Percentiles rank a stretch among this genome's conserved stretches.
phyloP scores from a whole-genome alignment of 1,284 basidiomycete species.

The Leccinum solheimii region DNA sequence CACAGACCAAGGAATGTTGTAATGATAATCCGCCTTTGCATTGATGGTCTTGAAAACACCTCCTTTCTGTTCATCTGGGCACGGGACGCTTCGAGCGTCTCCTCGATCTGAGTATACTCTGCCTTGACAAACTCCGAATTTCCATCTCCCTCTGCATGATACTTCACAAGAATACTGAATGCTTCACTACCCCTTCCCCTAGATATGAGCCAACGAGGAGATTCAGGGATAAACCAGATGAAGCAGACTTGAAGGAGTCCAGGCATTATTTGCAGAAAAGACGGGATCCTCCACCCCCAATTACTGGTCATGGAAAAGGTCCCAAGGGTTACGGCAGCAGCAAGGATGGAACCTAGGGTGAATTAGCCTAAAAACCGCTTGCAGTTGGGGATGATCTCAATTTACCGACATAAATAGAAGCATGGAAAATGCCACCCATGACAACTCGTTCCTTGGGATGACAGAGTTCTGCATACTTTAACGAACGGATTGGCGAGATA shows the following conservation, averaged over 20 bases:
- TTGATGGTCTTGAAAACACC: background rate
- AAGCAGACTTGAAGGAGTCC: background rate
- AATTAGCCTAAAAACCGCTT: background rate
- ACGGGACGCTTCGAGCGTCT: background rate
- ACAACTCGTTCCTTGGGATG: background rate
- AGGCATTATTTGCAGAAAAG: background rate
- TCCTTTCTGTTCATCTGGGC: background rate
- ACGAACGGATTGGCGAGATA: background rate
- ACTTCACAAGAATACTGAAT: background rate
- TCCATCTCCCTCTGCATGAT: background rate
- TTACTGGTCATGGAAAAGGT: background rate
- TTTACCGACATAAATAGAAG: background rate
- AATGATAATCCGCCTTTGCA: background rate
- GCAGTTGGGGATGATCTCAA: background rate
- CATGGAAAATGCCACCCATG: background rate
- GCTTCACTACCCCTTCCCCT: background rate
- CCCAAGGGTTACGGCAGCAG: background rate
- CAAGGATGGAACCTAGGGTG: background rate
- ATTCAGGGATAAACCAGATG: background rate
- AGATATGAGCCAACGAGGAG: background rate
- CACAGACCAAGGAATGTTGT: background rate
- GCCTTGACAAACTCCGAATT: background rate
- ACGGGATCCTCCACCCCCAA: background rate
- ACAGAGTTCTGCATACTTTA: background rate
- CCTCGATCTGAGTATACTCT: background rate